phyloP scores from a whole-genome alignment of 257 asterid species.

The Scutellaria barbata region DNA sequence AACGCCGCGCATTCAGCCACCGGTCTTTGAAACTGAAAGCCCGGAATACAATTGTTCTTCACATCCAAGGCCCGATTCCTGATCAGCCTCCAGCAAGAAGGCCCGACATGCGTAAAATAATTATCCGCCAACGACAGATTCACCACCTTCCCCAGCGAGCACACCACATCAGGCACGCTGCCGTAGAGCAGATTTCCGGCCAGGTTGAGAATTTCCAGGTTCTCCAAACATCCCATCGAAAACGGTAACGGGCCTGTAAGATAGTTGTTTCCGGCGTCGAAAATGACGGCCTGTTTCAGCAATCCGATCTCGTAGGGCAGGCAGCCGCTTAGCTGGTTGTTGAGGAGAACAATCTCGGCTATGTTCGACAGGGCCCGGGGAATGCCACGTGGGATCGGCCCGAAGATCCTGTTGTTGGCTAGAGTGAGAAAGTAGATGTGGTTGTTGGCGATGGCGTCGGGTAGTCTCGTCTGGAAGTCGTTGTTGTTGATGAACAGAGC shows the following conservation, averaged over 20 bases:
- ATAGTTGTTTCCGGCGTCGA: constrained; percentile 60
- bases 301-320: constrained; percentile 68
- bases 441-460: constrained; percentile 44
- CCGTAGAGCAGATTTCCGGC: constrained; percentile 67
- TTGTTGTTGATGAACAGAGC: constrained; percentile 74
- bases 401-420: constrained; percentile 73
- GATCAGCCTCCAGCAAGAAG: constrained; percentile 53
- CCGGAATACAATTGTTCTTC: constrained; percentile 65
- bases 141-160: constrained; percentile 49
- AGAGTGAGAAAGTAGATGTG: constrained; percentile 54
- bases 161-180: constrained; percentile 60
- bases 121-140: constrained; percentile 65
- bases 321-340: constrained; percentile 67
- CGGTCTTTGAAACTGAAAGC: constrained; percentile 65
- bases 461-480: constrained; percentile 54
- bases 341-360: constrained; percentile 56
- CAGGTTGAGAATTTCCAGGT: constrained; percentile 57
- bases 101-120: constrained; percentile 62
- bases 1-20: constrained; percentile 54
- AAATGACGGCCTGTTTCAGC: constrained; percentile 48
- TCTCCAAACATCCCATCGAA: constrained; percentile 64
- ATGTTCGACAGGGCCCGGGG: constrained; percentile 37
- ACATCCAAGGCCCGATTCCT: constrained; percentile 61
- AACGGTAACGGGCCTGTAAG: constrained; percentile 64
- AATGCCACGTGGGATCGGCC: constrained; percentile 64